phyloP scores from a whole-genome alignment of 139 green algal genomes.

The Eudorina sp. region DNA sequence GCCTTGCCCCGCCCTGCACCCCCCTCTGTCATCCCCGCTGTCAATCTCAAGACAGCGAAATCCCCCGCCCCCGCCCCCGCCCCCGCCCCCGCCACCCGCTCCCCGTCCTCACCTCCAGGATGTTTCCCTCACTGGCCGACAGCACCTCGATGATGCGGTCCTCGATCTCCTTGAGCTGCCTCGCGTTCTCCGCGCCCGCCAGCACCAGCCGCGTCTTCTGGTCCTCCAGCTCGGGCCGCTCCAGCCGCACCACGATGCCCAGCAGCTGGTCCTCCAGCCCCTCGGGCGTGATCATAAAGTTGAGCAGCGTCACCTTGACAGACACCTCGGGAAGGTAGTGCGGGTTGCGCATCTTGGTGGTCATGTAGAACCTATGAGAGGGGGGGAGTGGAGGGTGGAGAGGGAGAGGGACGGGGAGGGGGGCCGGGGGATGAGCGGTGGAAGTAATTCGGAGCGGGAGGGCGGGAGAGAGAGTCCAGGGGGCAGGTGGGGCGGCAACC shows the following conservation, averaged over 20 bases:
- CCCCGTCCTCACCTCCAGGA: slow-evolving; percentile 68
- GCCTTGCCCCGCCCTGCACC: too few species aligned
- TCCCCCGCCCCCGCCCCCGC: too few species aligned
- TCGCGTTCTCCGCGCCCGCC: slow-evolving; percentile 76
- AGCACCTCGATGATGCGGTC: slow-evolving; percentile 85
- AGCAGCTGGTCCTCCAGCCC: slow-evolving; percentile 93
- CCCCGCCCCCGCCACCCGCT: slow-evolving; percentile 56
- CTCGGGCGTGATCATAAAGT: slow-evolving; percentile 85
- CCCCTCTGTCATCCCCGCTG: too few species aligned
- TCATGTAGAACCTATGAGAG: slow-evolving; percentile 86
- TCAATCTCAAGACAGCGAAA: too few species aligned
- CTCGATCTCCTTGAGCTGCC: slow-evolving; percentile 83
- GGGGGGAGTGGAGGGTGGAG: background rate
- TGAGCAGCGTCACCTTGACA: slow-evolving; percentile 84
- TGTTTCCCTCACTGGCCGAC: slow-evolving; percentile 70
- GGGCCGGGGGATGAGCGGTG: too few species aligned
- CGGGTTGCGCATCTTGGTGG: slow-evolving; percentile 87
- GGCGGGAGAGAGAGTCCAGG: too few species aligned
- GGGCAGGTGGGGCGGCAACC: too few species aligned
- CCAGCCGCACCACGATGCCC: slow-evolving; percentile 83
- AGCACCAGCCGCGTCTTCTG: slow-evolving; percentile 77
- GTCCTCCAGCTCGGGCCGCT: slow-evolving; percentile 82
- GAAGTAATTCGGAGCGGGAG: too few species aligned
- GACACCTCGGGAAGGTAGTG: slow-evolving; percentile 85
- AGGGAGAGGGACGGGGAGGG: background rate